Conservation (phyloP, 371 early-diverging fungal genomes). For the Sporodiniella umbellata region DNA sequence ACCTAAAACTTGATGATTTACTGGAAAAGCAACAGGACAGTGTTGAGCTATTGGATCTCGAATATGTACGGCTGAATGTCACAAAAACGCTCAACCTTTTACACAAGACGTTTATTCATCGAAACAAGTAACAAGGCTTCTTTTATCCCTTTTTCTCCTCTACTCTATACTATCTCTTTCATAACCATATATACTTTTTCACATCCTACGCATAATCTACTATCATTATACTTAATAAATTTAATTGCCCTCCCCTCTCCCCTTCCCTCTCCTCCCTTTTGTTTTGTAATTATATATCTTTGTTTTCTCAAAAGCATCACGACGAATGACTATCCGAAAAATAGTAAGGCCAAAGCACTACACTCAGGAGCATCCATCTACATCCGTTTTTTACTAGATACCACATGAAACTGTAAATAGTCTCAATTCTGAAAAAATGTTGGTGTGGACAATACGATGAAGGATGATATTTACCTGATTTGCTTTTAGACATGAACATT, state of each 20-base stretch:
- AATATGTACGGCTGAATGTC: slow-evolving; percentile 86
- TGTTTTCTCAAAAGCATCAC: not conserved
- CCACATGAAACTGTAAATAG: no score
- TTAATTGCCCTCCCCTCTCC: no score
- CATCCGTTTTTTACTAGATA: no score
- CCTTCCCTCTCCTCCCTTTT: not conserved
- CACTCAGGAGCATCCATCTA: no score
- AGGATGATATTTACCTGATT: no score
- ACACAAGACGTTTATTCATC: slow-evolving; percentile 49
- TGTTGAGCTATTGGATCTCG: slow-evolving; percentile 82
- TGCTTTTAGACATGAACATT: no score
- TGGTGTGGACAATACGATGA: no score
- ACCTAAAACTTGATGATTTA: slow-evolving; percentile 91
- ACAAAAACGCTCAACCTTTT: slow-evolving; percentile 39
- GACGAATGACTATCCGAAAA: not conserved
- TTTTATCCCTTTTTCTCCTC: no score
- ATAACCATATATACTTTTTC: not conserved
- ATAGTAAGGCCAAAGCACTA: no score
- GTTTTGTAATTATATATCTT: not conserved
- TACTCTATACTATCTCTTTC: not conserved
- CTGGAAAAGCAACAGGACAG: slow-evolving; percentile 95
- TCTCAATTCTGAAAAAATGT: no score
- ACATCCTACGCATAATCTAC: not conserved
- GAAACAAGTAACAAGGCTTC: slow-evolving; percentile 26
- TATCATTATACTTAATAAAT: not conserved